These are phyloP conservation scores for Clitoria ternatea DNA, from an alignment of 306 rosid species.

Conservation along the genomic window DNA sequence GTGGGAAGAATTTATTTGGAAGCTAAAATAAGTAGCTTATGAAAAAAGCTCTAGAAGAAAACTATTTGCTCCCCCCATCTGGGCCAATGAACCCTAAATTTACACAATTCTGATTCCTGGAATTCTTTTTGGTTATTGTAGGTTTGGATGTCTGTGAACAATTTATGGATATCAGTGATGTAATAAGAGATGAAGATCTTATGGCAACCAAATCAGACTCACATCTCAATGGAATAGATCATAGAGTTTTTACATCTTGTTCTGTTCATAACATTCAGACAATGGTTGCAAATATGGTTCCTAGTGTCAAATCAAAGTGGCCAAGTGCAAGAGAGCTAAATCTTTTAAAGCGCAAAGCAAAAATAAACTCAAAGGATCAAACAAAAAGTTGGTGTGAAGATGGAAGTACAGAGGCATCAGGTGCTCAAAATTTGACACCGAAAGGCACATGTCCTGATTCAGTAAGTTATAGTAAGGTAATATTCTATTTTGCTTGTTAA, in stretches of 20 bases:
- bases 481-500: not conserved
- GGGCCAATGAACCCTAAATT: not conserved
- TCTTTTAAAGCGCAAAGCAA: conserved; percentile 94
- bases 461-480: conserved; percentile 57
- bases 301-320: conserved; percentile 75
- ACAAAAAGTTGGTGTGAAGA: conserved; percentile 80
- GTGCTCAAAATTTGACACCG: conserved; percentile 43
- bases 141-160: conserved; percentile 93
- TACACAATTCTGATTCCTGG: conserved; percentile 18
- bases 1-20: not conserved
- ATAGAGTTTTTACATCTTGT: conserved; percentile 58
- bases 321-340: conserved; percentile 93
- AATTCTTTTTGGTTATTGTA: conserved; percentile 35
- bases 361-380: conserved; percentile 83
- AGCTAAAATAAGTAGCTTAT: not conserved
- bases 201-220: conserved; percentile 55
- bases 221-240: conserved; percentile 59
- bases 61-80: not conserved
- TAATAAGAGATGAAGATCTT: conserved; percentile 96
- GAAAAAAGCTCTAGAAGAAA: not conserved
- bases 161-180: conserved; percentile 96
- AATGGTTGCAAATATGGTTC: conserved; percentile 90
- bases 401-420: conserved; percentile 57
- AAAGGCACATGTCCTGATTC: conserved; percentile 62
- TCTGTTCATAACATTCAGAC: conserved; percentile 77